Conservation (phyloP, 106 monocot species). For the Apostasia shenzhenica region DNA sequence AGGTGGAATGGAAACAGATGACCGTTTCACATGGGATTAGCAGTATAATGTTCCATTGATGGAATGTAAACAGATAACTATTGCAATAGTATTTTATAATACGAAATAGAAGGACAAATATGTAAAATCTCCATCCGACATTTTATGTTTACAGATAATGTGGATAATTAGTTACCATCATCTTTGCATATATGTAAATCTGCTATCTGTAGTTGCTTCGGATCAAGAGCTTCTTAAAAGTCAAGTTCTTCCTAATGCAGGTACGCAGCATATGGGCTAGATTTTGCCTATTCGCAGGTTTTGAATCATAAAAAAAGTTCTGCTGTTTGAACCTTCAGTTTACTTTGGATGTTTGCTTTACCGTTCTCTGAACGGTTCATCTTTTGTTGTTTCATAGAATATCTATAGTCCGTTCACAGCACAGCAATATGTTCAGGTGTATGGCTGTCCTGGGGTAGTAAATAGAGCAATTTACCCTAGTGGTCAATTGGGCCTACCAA, state of each 20-base stretch:
- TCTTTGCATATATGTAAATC: not conserved
- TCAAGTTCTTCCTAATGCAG: slow-evolving; percentile 27
- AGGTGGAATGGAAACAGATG: too few relatives aligned
- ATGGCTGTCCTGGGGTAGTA: slow-evolving; percentile 40
- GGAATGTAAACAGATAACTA: too few relatives aligned
- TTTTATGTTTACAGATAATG: too few relatives aligned
- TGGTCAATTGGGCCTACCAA: slow-evolving; percentile 37
- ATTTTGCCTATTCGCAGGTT: slow-evolving; percentile 56
- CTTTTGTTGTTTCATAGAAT: slow-evolving; percentile 25
- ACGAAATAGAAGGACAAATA: too few relatives aligned
- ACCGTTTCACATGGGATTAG: too few relatives aligned
- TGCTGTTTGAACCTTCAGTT: not conserved
- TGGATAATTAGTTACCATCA: too few relatives aligned
- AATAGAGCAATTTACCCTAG: slow-evolving; percentile 31
- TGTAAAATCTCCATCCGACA: too few relatives aligned
- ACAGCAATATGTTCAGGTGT: slow-evolving; percentile 52
- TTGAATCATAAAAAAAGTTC: not conserved
- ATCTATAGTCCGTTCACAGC: slow-evolving; percentile 41
- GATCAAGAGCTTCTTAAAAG: not conserved
- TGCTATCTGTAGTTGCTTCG: not conserved
- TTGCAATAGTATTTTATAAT: too few relatives aligned
- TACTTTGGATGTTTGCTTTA: not conserved
- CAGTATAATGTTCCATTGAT: too few relatives aligned
- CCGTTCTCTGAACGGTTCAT: not conserved
- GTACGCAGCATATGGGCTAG: slow-evolving; percentile 40